Conservation (phyloP, 371 early-diverging fungal genomes). For the Mortierella sp. region DNA sequence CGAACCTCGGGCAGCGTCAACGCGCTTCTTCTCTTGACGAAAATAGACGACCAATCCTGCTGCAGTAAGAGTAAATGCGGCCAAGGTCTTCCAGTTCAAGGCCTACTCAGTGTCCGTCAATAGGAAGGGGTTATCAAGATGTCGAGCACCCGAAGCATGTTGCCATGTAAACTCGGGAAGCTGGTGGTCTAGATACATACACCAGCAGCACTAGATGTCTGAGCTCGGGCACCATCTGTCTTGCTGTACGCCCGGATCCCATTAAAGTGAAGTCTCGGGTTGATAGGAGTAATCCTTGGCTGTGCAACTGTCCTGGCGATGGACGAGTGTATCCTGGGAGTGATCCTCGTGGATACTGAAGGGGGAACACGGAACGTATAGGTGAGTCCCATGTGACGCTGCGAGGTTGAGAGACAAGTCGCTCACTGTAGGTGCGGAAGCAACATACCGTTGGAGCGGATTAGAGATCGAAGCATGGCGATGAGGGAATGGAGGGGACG, state of each 20-base stretch:
- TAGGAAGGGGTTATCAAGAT: not conserved
- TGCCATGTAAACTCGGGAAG: not conserved
- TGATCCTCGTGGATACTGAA: conserved; percentile 7
- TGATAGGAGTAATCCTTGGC: conserved; percentile 1
- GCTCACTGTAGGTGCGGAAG: not conserved
- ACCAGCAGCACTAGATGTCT: conserved; percentile 31
- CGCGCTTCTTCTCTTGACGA: conserved; percentile 69
- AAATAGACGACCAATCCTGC: conserved; percentile 71
- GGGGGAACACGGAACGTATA: too few species aligned
- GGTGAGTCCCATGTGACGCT: not conserved
- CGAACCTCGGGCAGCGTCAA: conserved; percentile 59
- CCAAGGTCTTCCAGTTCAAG: conserved; percentile 53
- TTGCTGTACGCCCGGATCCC: conserved; percentile 22
- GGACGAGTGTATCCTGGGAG: not conserved
- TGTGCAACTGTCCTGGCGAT: not conserved
- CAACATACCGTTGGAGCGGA: conserved; percentile 20
- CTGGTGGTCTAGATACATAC: conserved; percentile 3
- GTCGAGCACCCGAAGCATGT: not conserved
- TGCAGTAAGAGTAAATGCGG: conserved; percentile 69
- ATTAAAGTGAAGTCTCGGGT: not conserved
- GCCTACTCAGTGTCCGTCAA: conserved; percentile 12
- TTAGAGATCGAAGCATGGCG: conserved; percentile 30
- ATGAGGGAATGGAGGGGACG: not conserved
- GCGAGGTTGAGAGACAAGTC: too few species aligned
- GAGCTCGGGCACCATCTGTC: conserved; percentile 40